Conservation (phyloP, 106 monocot species). For the Iris macrosiphon region DNA sequence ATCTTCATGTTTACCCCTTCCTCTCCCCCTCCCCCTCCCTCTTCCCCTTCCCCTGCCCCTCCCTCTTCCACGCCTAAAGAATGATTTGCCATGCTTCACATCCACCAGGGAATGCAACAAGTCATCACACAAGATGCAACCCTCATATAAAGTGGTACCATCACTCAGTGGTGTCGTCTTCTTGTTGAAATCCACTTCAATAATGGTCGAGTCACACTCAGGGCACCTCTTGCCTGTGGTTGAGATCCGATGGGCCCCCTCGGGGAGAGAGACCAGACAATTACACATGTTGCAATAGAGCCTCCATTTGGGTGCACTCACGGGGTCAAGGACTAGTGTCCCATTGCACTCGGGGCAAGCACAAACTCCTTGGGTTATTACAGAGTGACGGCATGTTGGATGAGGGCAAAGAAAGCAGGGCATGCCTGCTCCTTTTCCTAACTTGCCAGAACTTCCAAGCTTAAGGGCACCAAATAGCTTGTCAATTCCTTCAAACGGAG, state of each 20-base stretch:
- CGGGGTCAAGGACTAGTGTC: constrained; percentile 81
- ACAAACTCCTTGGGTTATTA: constrained; percentile 90
- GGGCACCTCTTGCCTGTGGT: constrained; percentile 59
- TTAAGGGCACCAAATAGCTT: constrained; percentile 54
- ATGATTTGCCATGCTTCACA: constrained; percentile 81
- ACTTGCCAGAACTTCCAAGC: constrained; percentile 27
- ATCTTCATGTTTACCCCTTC: constrained; percentile 48
- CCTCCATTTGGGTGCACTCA: constrained; percentile 91
- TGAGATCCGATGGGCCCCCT: constrained; percentile 76
- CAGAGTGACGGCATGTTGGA: constrained; percentile 84
- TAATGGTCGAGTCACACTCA: constrained; percentile 67
- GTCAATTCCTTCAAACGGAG: constrained; percentile 92
- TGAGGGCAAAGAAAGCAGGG: constrained; percentile 96
- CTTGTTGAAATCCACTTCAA: constrained; percentile 96
- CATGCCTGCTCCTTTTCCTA: constrained; percentile 75
- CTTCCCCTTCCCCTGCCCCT: constrained; percentile 57
- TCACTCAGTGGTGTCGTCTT: constrained; percentile 65
- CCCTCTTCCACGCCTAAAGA: constrained; percentile 46
- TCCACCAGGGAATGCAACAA: constrained; percentile 79
- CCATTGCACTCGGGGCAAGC: constrained; percentile 92
- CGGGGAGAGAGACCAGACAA: constrained; percentile 75
- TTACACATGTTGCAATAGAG: constrained; percentile 84
- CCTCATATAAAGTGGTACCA: constrained; percentile 66
- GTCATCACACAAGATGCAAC: constrained; percentile 93
- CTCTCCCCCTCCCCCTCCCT: constrained; percentile 34